Percentiles rank a stretch among this genome's conserved stretches.
Evolutionary conservation across 331 rosid species (phyloP).

Genomic region (Pyracantha coccinea): DNA sequence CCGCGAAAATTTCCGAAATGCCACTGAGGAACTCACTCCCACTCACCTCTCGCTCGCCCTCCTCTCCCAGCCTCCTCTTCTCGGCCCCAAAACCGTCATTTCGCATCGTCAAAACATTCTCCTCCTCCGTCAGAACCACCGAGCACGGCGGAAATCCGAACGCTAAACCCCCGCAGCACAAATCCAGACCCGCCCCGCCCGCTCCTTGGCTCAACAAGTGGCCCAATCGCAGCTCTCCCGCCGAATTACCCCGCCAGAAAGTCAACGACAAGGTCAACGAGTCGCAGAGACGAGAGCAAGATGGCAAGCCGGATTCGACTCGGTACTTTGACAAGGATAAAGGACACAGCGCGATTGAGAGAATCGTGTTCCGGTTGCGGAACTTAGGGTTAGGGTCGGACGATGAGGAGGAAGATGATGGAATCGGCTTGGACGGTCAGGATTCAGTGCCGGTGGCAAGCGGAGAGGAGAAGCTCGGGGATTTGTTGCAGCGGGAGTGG

Average conservation of each 20-base stretch:
- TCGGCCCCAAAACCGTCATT: constrained; percentile 38
- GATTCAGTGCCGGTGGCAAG: constrained; percentile 24
- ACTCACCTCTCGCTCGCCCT: constrained; percentile 21
- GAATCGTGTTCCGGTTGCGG: constrained; percentile 71
- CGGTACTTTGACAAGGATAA: constrained; percentile 26
- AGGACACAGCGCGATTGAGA: constrained; percentile 54
- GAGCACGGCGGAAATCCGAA: constrained; percentile 21
- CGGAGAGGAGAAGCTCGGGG: constrained; percentile 80
- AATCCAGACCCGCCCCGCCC: constrained; percentile 28
- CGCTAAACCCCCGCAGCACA: constrained; percentile 27
- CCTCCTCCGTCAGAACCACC: constrained; percentile 39
- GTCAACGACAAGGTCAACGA: constrained; percentile 22
- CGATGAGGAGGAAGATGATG: constrained; percentile 38
- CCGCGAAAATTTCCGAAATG: constrained; percentile 45
- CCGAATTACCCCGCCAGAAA: constrained; percentile 10
- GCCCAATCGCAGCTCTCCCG: constrained; percentile 36
- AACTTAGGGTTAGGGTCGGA: constrained; percentile 61
- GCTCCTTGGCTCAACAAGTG: constrained; percentile 80
- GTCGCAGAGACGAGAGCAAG: constrained; percentile 11
- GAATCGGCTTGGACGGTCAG: constrained; percentile 16
- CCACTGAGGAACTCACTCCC: constrained; percentile 43
- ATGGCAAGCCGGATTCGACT: constrained; percentile 8
- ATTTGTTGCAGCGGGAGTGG: constrained; percentile 68
- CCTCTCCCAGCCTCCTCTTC: constrained; percentile 33
- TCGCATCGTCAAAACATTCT: constrained; percentile 37